Evolutionary conservation across 2,329 filamentous ascomycete genomes (phyloP).

Genomic region (Sarocladium kiliense): DNA sequence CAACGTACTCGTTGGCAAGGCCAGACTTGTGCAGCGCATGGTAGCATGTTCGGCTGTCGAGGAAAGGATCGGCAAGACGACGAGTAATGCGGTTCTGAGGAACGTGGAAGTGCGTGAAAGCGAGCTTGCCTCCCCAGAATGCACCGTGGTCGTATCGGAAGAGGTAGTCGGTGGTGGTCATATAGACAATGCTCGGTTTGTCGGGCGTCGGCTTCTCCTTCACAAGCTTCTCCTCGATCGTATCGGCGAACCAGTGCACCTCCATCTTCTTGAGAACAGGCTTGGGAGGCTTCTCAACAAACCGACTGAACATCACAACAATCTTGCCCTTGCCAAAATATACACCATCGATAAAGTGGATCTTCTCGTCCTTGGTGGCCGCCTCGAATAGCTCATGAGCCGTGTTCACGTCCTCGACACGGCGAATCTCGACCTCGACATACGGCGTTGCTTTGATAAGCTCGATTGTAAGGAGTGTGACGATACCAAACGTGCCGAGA

Average conservation of each 20-base stretch:
- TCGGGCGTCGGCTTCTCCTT: slow-evolving; percentile 19
- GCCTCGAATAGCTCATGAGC: slow-evolving; percentile 32
- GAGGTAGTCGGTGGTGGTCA: slow-evolving; percentile 47
- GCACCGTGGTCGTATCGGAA: slow-evolving; percentile 53
- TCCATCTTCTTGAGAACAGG: slow-evolving; percentile 31
- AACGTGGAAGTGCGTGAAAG: slow-evolving; percentile 45
- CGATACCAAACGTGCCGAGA: slow-evolving; percentile 51
- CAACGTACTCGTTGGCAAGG: slow-evolving; percentile 40
- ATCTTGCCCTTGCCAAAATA: slow-evolving; percentile 41
- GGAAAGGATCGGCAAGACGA: slow-evolving; percentile 45
- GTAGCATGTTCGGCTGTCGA: slow-evolving; percentile 49
- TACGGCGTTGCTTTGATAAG: slow-evolving; percentile 41
- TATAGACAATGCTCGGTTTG: slow-evolving; percentile 19
- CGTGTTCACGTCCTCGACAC: slow-evolving; percentile 24
- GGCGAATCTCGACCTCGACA: slow-evolving; percentile 44
- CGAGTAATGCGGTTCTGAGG: slow-evolving; percentile 46
- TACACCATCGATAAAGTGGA: slow-evolving; percentile 55
- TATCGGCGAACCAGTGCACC: slow-evolving; percentile 25
- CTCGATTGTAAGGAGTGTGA: slow-evolving; percentile 47
- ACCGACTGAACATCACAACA: slow-evolving; percentile 44
- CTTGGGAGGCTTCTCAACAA: slow-evolving; percentile 35
- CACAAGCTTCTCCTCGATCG: slow-evolving; percentile 19
- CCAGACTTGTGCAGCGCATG: slow-evolving; percentile 45
- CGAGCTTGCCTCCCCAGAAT: slow-evolving; percentile 48
- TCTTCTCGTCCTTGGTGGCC: slow-evolving; percentile 17